These are phyloP conservation scores for Leishmania lainsoni DNA, from an alignment of 208 protist species.

Conservation along the genomic window DNA sequence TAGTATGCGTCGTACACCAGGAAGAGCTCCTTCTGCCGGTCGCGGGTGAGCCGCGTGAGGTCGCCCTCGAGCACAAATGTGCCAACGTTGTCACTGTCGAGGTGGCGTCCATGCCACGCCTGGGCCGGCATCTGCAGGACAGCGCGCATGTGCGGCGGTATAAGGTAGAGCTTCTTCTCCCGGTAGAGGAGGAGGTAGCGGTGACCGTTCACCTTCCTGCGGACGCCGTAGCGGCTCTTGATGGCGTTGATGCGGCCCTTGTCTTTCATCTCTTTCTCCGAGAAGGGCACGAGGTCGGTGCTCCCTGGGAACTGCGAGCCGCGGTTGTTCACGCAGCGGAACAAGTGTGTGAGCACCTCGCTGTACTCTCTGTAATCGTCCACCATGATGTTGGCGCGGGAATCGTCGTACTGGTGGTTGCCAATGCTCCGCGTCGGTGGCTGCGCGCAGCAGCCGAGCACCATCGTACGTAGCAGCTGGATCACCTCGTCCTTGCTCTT, in stretches of 20 bases:
- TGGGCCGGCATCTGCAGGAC: slow-evolving; percentile 60
- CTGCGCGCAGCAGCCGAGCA: slow-evolving; percentile 82
- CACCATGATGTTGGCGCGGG: slow-evolving; percentile 60
- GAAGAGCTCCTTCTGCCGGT: slow-evolving; percentile 69
- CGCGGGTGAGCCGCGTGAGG: slow-evolving; percentile 49
- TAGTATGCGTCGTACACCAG: slow-evolving; percentile 77
- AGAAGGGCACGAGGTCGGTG: slow-evolving; percentile 64
- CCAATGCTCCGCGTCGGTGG: slow-evolving; percentile 56
- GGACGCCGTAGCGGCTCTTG: slow-evolving; percentile 69
- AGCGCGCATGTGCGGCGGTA: slow-evolving; percentile 78
- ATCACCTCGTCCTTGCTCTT: slow-evolving; percentile 73
- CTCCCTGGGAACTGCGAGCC: slow-evolving; percentile 59
- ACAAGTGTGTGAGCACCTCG: slow-evolving; percentile 62
- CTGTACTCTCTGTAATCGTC: slow-evolving; percentile 73
- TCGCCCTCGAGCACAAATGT: slow-evolving; percentile 78
- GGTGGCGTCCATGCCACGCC: slow-evolving; percentile 63
- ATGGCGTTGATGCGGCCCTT: slow-evolving; percentile 63
- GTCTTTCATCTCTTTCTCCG: slow-evolving; percentile 70
- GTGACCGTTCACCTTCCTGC: slow-evolving; percentile 61
- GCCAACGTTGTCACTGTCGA: slow-evolving; percentile 39
- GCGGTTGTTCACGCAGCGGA: slow-evolving; percentile 57
- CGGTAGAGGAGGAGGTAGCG: slow-evolving; percentile 56
- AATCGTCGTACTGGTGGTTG: slow-evolving; percentile 69
- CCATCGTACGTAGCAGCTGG: slow-evolving; percentile 68
- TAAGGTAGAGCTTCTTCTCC: slow-evolving; percentile 60